Evolutionary conservation across 108 stramenopile species (phyloP).

Genomic region (Pseudonitzschia multiseries): DNA sequence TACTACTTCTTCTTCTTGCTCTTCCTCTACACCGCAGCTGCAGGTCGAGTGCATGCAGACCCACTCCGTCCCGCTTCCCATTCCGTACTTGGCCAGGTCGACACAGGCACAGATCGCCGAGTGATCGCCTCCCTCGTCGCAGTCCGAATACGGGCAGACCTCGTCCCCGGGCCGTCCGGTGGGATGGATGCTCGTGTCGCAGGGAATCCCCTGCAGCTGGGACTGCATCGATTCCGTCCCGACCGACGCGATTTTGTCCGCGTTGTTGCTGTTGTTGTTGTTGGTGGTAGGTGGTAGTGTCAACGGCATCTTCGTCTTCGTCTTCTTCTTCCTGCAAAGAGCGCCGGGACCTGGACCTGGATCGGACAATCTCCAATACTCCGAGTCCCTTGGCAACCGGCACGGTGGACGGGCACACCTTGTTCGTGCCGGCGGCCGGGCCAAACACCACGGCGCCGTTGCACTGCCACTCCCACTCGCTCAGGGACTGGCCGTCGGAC

Average conservation of each 20-base stretch:
- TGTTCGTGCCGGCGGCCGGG: slow-evolving; percentile 4
- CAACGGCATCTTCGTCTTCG: too few species aligned
- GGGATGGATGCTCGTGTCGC: slow-evolving; percentile 27
- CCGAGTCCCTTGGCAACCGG: slow-evolving; percentile 22
- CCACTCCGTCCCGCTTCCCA: slow-evolving; percentile 24
- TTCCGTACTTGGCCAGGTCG: slow-evolving; percentile 18
- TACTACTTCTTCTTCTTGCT: not conserved
- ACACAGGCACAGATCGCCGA: slow-evolving; percentile 26
- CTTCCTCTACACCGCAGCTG: slow-evolving; percentile 7
- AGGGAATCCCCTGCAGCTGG: not conserved
- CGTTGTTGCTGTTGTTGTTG: too few species aligned
- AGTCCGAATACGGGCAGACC: slow-evolving; percentile 23
- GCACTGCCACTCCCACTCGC: slow-evolving; percentile 29
- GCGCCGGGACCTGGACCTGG: not conserved
- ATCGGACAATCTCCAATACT: not conserved
- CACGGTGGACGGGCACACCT: slow-evolving; percentile 13
- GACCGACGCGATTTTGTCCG: not conserved
- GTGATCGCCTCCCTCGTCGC: slow-evolving; percentile 27
- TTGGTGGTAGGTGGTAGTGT: too few species aligned
- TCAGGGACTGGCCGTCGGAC: slow-evolving; percentile 7
- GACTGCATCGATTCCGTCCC: slow-evolving; percentile 1
- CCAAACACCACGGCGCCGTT: slow-evolving; percentile 19
- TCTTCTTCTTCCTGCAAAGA: too few species aligned
- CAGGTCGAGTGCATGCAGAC: slow-evolving; percentile 31
- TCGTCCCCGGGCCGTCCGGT: slow-evolving; percentile 23